Evolutionary conservation across 2,329 filamentous ascomycete genomes (phyloP).

Genomic region (Colletotrichum eleusines): DNA sequence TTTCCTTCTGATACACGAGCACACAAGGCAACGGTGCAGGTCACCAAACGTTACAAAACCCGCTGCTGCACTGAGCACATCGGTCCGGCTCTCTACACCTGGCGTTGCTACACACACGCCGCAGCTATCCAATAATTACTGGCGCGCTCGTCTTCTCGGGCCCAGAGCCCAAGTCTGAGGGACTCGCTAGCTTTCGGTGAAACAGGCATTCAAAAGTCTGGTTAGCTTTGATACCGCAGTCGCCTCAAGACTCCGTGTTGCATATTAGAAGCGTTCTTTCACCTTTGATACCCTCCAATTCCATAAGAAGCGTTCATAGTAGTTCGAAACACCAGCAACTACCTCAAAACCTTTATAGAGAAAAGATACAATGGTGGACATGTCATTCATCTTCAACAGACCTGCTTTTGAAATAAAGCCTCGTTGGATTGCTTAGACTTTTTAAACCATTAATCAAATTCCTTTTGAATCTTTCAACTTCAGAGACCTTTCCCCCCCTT

Average conservation of each 20-base stretch:
- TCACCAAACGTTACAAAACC: neutral
- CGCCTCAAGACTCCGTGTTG: neutral
- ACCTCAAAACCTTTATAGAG: neutral
- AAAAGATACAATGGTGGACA: neutral
- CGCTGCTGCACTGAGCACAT: neutral
- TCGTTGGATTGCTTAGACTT: neutral
- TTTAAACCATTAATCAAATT: neutral
- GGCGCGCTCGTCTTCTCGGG: neutral
- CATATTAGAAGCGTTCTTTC: neutral
- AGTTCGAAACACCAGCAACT: neutral
- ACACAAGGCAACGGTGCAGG: constrained; percentile 1
- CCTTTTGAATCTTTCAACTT: neutral
- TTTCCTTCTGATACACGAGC: neutral
- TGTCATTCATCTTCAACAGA: neutral
- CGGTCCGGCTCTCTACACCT: neutral
- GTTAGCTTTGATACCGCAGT: neutral
- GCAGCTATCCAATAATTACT: too few relatives aligned
- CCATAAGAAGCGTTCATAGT: neutral
- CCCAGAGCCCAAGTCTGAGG: neutral
- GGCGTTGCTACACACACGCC: neutral
- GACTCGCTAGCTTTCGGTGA: too few relatives aligned
- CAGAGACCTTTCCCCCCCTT: too few relatives aligned
- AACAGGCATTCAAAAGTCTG: too few relatives aligned
- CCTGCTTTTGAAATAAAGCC: neutral
- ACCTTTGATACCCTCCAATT: constrained; percentile 10